These are phyloP conservation scores for Aspergillus funiculosus DNA, from an alignment of 495 filamentous ascomycete species.

Conservation along the genomic window DNA sequence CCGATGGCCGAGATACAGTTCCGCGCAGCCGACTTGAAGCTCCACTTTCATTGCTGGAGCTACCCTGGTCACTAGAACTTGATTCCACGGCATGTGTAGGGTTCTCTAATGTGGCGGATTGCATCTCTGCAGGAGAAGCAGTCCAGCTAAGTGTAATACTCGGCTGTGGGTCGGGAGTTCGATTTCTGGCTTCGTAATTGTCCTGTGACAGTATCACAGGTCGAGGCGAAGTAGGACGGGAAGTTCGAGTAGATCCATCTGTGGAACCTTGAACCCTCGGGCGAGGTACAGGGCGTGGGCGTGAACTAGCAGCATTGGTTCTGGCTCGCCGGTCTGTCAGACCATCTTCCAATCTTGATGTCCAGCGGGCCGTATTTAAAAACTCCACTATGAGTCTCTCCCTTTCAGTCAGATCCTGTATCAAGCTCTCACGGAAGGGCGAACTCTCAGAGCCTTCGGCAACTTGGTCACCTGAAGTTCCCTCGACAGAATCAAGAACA, in stretches of 20 bases:
- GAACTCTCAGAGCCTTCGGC: slow-evolving; percentile 20
- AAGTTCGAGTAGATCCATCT: slow-evolving; percentile 38
- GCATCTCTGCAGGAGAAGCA: slow-evolving; percentile 33
- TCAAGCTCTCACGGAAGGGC: slow-evolving; percentile 33
- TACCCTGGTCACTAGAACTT: slow-evolving; percentile 19
- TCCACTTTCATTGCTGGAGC: slow-evolving; percentile 18
- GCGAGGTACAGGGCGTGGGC: slow-evolving; percentile 29
- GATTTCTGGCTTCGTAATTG: slow-evolving; percentile 20
- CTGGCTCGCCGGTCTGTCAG: slow-evolving; percentile 30
- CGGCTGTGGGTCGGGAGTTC: slow-evolving; percentile 30
- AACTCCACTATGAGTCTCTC: slow-evolving; percentile 57
- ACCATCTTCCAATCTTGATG: slow-evolving; percentile 33
- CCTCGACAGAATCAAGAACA: slow-evolving; percentile 28
- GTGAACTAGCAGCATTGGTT: slow-evolving; percentile 19
- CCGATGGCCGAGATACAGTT: slow-evolving; percentile 20
- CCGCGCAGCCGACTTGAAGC: slow-evolving; percentile 12
- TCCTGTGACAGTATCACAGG: slow-evolving; percentile 42
- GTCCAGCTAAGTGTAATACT: slow-evolving; percentile 36
- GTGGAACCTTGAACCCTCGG: slow-evolving; percentile 32
- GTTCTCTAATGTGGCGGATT: slow-evolving; percentile 21
- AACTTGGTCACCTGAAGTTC: slow-evolving; percentile 15
- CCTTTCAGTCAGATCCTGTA: slow-evolving; percentile 48
- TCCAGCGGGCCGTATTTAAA: slow-evolving; percentile 44
- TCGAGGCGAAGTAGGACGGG: slow-evolving; percentile 34
- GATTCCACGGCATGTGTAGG: slow-evolving; percentile 16